phyloP scores from a whole-genome alignment of 148 eudicot species.

The Nepenthes gracilis region DNA sequence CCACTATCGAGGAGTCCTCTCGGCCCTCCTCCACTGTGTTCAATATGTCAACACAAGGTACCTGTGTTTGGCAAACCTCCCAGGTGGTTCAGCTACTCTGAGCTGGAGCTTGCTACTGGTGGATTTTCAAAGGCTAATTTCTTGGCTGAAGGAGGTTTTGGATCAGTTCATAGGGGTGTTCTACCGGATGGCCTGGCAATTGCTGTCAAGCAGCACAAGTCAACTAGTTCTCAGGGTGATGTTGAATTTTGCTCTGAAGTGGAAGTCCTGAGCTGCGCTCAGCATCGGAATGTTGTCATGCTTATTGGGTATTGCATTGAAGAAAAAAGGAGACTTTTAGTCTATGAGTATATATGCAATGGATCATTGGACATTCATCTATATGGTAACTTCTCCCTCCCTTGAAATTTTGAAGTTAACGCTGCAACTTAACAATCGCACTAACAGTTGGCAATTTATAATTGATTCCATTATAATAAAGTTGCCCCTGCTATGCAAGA shows the following conservation, averaged over 20 bases:
- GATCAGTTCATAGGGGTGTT: constrained; percentile 53
- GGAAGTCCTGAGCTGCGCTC: constrained; percentile 59
- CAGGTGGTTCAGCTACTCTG: constrained; percentile 75
- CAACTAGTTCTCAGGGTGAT: constrained; percentile 57
- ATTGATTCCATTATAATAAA: no score
- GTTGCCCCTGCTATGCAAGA: no score
- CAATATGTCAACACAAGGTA: constrained; percentile 78
- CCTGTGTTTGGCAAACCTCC: constrained; percentile 92
- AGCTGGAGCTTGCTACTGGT: constrained; percentile 77
- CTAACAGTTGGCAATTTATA: no score
- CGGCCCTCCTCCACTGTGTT: constrained; percentile 80
- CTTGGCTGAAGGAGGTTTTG: constrained; percentile 77
- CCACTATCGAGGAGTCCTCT: constrained; percentile 54
- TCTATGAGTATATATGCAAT: constrained; percentile 55
- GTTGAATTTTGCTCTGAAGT: constrained; percentile 57
- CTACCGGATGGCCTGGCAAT: constrained; percentile 48
- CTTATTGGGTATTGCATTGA: constrained; percentile 55
- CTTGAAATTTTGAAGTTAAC: neutral
- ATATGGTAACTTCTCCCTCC: constrained; percentile 21
- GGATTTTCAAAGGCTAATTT: constrained; percentile 83
- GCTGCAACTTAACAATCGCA: no score
- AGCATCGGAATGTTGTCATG: constrained; percentile 61
- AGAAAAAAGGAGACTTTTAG: constrained; percentile 45
- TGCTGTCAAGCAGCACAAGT: constrained; percentile 57
- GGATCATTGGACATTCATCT: constrained; percentile 50